Conservation (phyloP, 257 asterid species). For the Solanum bukasovii region DNA sequence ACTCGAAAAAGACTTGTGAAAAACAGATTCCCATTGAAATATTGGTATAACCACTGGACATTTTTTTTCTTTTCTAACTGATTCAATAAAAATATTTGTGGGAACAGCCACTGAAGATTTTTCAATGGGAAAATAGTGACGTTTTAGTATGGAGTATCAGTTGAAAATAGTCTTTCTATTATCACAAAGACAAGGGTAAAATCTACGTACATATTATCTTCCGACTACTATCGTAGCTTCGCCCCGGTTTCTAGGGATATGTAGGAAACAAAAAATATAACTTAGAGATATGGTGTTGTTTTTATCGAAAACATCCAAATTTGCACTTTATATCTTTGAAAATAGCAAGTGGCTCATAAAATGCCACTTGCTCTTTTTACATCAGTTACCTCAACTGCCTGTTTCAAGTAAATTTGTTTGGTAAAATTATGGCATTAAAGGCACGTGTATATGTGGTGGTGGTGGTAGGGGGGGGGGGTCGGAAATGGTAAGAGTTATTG, state of each 20-base stretch:
- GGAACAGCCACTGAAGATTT: not conserved
- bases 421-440: not conserved
- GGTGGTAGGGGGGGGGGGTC: not conserved
- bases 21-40: not conserved
- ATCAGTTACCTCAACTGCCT: not conserved
- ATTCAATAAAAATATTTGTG: fast-evolving
- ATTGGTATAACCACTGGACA: too few species aligned
- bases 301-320: not conserved
- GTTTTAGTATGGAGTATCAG: not conserved
- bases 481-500: not conserved
- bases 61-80: not conserved
- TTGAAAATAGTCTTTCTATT: not conserved
- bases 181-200: fast-evolving
- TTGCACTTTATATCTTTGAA: conserved; percentile 6
- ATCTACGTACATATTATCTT: not conserved
- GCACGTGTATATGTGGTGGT: not conserved
- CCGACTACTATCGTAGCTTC: not conserved
- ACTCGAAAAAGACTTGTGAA: too few species aligned
- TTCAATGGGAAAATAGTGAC: not conserved
- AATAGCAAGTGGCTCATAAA: not conserved
- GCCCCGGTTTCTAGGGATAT: not conserved
- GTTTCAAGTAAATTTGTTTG: not conserved
- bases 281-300: conserved; percentile 4
- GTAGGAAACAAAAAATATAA: not conserved
- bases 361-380: not conserved